phyloP scores from a whole-genome alignment of 2,329 filamentous ascomycete species.

The Claviceps monticola region DNA sequence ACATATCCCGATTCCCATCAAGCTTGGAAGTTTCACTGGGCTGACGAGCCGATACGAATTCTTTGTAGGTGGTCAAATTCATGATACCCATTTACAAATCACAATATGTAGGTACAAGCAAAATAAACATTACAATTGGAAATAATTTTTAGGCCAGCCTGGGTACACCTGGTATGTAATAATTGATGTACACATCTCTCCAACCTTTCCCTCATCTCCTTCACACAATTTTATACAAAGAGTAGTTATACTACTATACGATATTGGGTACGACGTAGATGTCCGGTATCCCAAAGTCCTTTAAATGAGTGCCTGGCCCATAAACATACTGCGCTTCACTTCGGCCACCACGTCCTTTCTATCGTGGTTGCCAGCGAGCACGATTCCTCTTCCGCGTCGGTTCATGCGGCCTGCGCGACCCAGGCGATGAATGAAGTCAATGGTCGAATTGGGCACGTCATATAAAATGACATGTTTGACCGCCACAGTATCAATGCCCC shows the following conservation, averaged over 20 bases:
- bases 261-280: too few species aligned
- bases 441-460: constrained; percentile 93
- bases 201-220: background rate
- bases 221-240: background rate
- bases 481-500: constrained; percentile 86
- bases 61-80: too few species aligned
- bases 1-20: too few species aligned
- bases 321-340: constrained; percentile 80
- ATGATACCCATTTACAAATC: too few species aligned
- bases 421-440: constrained; percentile 95
- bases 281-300: background rate
- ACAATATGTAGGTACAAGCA: too few species aligned
- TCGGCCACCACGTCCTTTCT: constrained; percentile 82
- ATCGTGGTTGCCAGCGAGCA: constrained; percentile 81
- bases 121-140: too few species aligned
- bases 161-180: too few species aligned
- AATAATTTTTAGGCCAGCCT: too few species aligned
- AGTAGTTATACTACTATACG: too few species aligned
- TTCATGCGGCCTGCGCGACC: constrained; percentile 90
- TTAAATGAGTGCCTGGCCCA: constrained; percentile 63
- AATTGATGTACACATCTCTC: background rate
- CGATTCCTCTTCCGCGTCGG: constrained; percentile 73
- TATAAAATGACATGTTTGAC: constrained; percentile 88
- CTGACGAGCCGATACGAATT: too few species aligned
- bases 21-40: too few species aligned